Percentiles rank a stretch among this genome's conserved stretches.
phyloP scores from a whole-genome alignment of 2,329 filamentous ascomycete genomes.

The Plenodomus tracheiphilus region DNA sequence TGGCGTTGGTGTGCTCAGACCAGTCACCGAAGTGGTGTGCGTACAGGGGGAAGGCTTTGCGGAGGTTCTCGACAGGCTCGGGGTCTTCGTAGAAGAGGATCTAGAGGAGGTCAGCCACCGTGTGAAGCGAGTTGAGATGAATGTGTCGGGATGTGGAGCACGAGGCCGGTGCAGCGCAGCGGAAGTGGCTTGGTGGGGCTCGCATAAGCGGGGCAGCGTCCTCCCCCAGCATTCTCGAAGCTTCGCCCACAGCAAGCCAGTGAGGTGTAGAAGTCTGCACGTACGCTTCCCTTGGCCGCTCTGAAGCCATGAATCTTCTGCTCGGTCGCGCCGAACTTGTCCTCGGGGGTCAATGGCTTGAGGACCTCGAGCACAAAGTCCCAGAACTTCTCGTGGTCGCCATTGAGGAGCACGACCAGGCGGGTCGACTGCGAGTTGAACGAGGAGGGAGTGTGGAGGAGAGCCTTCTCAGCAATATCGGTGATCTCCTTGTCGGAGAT shows the following conservation, averaged over 20 bases:
- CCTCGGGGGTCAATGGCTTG: constrained; percentile 69
- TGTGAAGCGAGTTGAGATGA: background rate
- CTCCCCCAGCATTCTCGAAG: background rate
- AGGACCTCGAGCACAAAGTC: constrained; percentile 68
- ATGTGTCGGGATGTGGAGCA: background rate
- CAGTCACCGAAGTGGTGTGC: constrained; percentile 79
- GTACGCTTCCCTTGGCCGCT: constrained; percentile 74
- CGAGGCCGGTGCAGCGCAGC: too few species aligned
- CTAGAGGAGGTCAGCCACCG: constrained; percentile 41
- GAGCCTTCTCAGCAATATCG: constrained; percentile 62
- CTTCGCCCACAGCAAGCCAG: background rate
- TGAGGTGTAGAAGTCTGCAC: constrained; percentile 32
- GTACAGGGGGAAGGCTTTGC: constrained; percentile 72
- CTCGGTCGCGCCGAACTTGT: constrained; percentile 61
- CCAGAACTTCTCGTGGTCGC: constrained; percentile 89
- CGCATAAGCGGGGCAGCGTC: constrained; percentile 6
- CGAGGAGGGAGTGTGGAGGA: constrained; percentile 72
- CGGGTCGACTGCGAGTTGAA: constrained; percentile 91
- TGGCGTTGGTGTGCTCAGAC: constrained; percentile 76
- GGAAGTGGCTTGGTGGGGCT: constrained; percentile 12
- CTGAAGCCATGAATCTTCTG: constrained; percentile 63
- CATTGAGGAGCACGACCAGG: constrained; percentile 75
- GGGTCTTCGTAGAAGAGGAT: constrained; percentile 87
- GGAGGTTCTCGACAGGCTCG: constrained; percentile 64
- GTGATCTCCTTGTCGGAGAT: constrained; percentile 62